phyloP scores from a whole-genome alignment of 495 filamentous ascomycete species.

The Durotheca rogersii region DNA sequence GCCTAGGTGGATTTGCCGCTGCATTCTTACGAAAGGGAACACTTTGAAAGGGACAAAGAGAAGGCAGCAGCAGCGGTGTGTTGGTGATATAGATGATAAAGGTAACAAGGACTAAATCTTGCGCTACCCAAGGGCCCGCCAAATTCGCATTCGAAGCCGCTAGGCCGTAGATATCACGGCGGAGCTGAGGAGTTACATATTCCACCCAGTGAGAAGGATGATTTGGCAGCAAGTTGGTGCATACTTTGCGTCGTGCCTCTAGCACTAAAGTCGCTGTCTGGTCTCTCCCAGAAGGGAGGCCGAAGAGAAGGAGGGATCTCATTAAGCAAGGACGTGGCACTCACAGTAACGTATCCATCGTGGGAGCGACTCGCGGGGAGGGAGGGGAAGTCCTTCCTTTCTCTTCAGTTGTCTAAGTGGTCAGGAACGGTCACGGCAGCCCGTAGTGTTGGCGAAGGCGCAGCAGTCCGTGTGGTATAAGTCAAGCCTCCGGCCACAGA shows the following conservation, averaged over 20 bases:
- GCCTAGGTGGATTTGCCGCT: slow-evolving; percentile 16
- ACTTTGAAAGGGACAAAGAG: background rate
- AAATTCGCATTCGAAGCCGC: background rate
- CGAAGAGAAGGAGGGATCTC: slow-evolving; percentile 17
- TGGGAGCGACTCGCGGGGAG: slow-evolving; percentile 4
- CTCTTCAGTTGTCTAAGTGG: slow-evolving; percentile 8
- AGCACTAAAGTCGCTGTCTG: background rate
- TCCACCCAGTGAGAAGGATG: background rate
- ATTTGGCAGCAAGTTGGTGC: slow-evolving; percentile 5
- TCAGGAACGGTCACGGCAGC: background rate
- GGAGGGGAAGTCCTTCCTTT: too few relatives aligned
- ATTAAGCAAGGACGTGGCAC: slow-evolving; percentile 36
- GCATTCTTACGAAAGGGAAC: too few relatives aligned
- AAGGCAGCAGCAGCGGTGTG: background rate
- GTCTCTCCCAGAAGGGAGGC: background rate
- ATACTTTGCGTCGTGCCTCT: background rate
- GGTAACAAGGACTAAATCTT: background rate
- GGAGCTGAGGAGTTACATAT: background rate
- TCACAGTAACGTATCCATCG: slow-evolving; percentile 82
- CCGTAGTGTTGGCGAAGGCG: slow-evolving; percentile 1
- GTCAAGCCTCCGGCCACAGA: too few relatives aligned
- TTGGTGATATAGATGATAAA: background rate
- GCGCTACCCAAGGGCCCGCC: background rate
- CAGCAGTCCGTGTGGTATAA: too few relatives aligned
- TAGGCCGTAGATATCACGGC: background rate